Evolutionary conservation across 1,284 basidiomycete genomes (phyloP).

Genomic region (Puccinia polysora): DNA sequence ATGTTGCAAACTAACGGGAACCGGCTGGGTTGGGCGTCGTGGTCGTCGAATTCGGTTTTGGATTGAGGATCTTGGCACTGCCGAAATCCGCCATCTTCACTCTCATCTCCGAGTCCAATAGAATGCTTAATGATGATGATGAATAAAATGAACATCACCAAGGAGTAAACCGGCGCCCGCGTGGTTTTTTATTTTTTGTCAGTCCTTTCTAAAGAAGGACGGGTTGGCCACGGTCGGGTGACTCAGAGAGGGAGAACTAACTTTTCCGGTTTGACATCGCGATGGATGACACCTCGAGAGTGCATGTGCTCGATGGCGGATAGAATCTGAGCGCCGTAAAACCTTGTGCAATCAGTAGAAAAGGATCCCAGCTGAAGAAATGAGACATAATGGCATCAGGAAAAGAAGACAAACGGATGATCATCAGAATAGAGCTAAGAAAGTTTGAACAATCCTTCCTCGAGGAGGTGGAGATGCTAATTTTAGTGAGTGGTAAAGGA

Average conservation of each 20-base stretch:
- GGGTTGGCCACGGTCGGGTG: too few species aligned
- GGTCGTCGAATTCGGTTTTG: slow-evolving; percentile 52
- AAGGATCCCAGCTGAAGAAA: slow-evolving; percentile 63
- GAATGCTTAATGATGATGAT: slow-evolving; percentile 56
- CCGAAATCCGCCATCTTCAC: slow-evolving; percentile 97
- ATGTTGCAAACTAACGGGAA: background rate
- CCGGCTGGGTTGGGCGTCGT: background rate
- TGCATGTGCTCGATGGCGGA: slow-evolving; percentile 88
- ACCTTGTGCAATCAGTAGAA: slow-evolving; percentile 66
- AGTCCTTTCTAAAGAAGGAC: too few species aligned
- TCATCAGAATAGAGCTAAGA: background rate
- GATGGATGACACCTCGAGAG: slow-evolving; percentile 76
- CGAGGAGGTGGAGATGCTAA: background rate
- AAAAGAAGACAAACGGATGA: slow-evolving; percentile 30
- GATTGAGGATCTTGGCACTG: slow-evolving; percentile 77
- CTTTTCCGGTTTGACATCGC: slow-evolving; percentile 93
- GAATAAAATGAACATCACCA: slow-evolving; percentile 46
- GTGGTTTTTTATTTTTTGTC: background rate
- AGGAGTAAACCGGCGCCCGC: slow-evolving; percentile 47
- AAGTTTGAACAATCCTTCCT: background rate
- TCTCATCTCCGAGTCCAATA: slow-evolving; percentile 76
- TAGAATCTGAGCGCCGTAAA: slow-evolving; percentile 80
- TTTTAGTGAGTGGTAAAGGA: background rate
- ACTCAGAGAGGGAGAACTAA: too few species aligned
- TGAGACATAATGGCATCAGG: background rate